Evolutionary conservation across 345 rosid genomes (phyloP).

Genomic region (Lepidium sativum): DNA sequence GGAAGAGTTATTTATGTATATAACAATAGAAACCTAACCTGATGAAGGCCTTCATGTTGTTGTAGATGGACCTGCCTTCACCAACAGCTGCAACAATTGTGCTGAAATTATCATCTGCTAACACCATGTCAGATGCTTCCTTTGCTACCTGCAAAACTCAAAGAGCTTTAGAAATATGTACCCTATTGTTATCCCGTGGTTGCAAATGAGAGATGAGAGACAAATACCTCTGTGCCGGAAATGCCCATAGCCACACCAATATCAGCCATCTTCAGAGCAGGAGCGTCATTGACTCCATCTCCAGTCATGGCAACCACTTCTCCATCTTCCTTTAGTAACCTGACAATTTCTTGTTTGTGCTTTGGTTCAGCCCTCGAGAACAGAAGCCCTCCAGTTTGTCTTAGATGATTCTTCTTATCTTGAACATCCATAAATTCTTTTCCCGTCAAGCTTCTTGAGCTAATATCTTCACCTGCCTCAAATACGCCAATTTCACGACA

Average conservation of each 20-base stretch:
- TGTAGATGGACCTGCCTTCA: conserved; percentile 89
- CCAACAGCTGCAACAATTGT: conserved; percentile 96
- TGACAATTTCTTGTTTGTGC: conserved; percentile 97
- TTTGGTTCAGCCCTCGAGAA: conserved; percentile 98
- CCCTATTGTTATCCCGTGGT: neutral
- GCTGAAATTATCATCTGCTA: conserved; percentile 97
- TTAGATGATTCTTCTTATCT: conserved; percentile 49
- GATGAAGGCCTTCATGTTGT: conserved; percentile 98
- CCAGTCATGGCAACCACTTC: conserved; percentile 99
- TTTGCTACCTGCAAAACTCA: conserved; percentile 66
- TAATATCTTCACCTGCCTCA: conserved; percentile 51
- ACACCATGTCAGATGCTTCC: conserved; percentile 97
- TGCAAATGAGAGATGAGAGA: neutral
- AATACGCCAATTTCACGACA: conserved; percentile 95
- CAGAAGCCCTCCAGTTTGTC: conserved; percentile 70
- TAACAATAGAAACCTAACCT: conserved; percentile 34
- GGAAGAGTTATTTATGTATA: neutral
- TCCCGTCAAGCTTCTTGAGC: conserved; percentile 71
- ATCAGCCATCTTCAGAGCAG: conserved; percentile 95
- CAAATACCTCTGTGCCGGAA: conserved; percentile 82
- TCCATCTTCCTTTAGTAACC: conserved; percentile 93
- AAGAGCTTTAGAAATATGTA: neutral
- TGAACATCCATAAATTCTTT: conserved; percentile 48
- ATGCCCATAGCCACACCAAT: conserved; percentile 99
- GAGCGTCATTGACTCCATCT: conserved; percentile 98